A percentile compares a stretch with the other conserved stretches of the same genome.
Conservation (phyloP, 1,284 basidiomycete species). For the Trametes hirsuta region DNA sequence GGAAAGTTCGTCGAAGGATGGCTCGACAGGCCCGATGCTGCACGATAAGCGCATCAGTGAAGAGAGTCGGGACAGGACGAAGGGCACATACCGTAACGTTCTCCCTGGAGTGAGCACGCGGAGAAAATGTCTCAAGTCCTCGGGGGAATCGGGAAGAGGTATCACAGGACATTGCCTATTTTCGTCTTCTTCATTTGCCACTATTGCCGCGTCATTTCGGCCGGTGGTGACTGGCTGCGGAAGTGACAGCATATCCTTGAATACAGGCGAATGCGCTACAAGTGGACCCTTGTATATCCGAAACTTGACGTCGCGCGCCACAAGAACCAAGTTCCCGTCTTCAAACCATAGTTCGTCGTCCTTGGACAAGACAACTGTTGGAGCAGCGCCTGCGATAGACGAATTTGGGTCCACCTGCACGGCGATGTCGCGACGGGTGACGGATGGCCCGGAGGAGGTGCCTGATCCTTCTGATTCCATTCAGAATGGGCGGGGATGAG, state of each 20-base stretch:
- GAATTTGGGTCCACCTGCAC: not conserved
- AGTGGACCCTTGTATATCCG: constrained; percentile 25
- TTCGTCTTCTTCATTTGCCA: not conserved
- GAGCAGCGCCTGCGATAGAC: not conserved
- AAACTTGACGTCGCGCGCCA: constrained; percentile 21
- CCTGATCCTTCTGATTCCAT: not conserved
- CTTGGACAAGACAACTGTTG: not conserved
- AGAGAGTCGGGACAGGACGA: not conserved
- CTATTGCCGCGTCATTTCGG: not conserved
- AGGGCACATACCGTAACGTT: constrained; percentile 1
- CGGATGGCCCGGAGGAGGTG: not conserved
- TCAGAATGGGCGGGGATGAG: not conserved
- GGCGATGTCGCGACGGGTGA: not conserved
- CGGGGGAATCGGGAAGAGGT: constrained; percentile 8
- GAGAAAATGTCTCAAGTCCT: constrained; percentile 15
- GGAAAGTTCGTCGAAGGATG: constrained; percentile 12
- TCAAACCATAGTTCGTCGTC: constrained; percentile 24
- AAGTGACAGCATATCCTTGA: constrained; percentile 26
- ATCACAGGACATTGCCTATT: not conserved
- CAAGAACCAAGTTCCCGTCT: constrained; percentile 29
- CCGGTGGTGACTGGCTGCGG: constrained; percentile 8
- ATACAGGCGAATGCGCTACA: constrained; percentile 21
- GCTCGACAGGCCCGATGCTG: constrained; percentile 3
- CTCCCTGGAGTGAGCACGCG: constrained; percentile 4
- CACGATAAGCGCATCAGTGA: not conserved